Evolutionary conservation across 805 yeast species (phyloP).

Genomic region (Wickerhamomyces bisporus): DNA sequence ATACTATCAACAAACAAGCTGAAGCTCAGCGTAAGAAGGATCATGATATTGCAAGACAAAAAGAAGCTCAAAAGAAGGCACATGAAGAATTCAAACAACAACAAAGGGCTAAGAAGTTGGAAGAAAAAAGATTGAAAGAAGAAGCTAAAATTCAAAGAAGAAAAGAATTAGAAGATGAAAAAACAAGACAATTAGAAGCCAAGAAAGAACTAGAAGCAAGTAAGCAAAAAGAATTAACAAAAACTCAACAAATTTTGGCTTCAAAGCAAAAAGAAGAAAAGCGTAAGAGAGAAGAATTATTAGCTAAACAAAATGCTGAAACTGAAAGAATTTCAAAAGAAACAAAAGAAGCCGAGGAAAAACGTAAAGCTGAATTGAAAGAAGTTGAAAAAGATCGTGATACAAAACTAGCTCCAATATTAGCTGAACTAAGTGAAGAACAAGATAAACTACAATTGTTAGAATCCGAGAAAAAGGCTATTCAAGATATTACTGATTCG

Average conservation of each 20-base stretch:
- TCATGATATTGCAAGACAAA: slow-evolving; percentile 33
- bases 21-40: slow-evolving; percentile 59
- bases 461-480: slow-evolving; percentile 43
- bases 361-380: slow-evolving; percentile 38
- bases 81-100: slow-evolving; percentile 37
- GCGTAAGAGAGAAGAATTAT: slow-evolving; percentile 23
- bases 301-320: slow-evolving; percentile 26
- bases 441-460: slow-evolving; percentile 44
- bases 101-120: slow-evolving; percentile 32
- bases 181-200: slow-evolving; percentile 43
- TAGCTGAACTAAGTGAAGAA: slow-evolving; percentile 48
- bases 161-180: slow-evolving; percentile 42
- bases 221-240: slow-evolving; percentile 31
- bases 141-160: slow-evolving; percentile 34
- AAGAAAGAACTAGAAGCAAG: slow-evolving; percentile 36
- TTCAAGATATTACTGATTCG: slow-evolving; percentile 39
- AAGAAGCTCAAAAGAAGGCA: slow-evolving; percentile 31
- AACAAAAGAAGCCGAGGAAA: slow-evolving; percentile 37
- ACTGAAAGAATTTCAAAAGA: slow-evolving; percentile 19
- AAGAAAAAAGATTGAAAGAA: slow-evolving; percentile 33
- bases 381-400: slow-evolving; percentile 47
- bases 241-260: slow-evolving; percentile 31
- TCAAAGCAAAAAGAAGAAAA: slow-evolving; percentile 27
- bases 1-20: slow-evolving; percentile 68
- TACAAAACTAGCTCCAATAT: slow-evolving; percentile 47